Evolutionary conservation across 192 early-diverging fungal genomes (phyloP), one percentile per base, ranked within the genome.

Genomic region (Coemansia sp.): DNA sequence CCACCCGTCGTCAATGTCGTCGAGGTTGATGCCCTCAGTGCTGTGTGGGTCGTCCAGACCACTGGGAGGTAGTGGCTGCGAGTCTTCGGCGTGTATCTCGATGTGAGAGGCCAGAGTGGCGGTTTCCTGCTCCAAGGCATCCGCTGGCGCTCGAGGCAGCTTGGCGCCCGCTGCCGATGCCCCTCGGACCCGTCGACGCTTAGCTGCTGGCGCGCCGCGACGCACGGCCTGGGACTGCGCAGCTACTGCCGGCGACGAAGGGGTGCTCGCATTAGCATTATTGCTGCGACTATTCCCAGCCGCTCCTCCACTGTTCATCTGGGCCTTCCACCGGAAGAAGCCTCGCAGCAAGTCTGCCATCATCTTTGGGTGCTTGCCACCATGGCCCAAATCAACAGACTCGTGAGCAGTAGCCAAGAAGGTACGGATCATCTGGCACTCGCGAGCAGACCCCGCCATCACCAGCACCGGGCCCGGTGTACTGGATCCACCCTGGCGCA

Each of bases 261-360:
- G 9, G 18, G 73, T 15, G 24, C 27, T 15, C 18, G 58, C 16
- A 3, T 29, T 62, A 3, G 55, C 39, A 2, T 40, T 38, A 15
- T 5, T 16, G 71, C 39, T 64, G 49, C 27, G 49, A 22, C 49
- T 8, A 4, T 20, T 47, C 16, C 36, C 61, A 46, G 41, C 43
- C 22, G 65, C 15, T 64, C 58, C 49, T 33, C 38, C 33, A 53
- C 78, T 88, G 31, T 64, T 62, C 44, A 89, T 88, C 24, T 73
- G 83, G 2, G 80, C 72, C 74, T 95, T 94, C 91, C 94, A 94
- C 24, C 73, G 67, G 62, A 96, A 93, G 63, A 95, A 95, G 39
- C 87, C 87, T 9, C 81, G 76, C n/a, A 94, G 73, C 52, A 90
- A 72, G 6, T 87, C 73, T 5, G 69, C 70, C 81, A 83, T 78